Evolutionary conservation across 177 flowering plant genomes (phyloP), one percentile per base, ranked within the genome.

Genomic region (Vitis hybrid): DNA sequence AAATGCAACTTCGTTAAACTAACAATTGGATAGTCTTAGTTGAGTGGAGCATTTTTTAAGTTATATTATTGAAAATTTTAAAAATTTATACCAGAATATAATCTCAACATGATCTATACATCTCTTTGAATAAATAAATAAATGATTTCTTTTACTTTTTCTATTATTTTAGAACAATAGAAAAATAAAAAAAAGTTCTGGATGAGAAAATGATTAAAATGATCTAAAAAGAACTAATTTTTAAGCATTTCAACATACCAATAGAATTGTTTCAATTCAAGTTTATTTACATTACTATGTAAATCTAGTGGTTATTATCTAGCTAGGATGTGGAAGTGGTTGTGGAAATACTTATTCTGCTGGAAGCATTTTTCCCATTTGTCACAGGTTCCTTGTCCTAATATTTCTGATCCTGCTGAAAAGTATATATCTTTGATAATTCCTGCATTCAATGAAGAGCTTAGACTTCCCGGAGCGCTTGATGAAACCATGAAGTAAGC

Each of bases 391-490:
- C 82, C 83, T 49, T 91, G 92, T 72, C 94, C 99, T 21, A 77
- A 78, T 63, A 80, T 91, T 48, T 76, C 49, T 72, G 94, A 93
- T 82, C 97, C 98, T 35, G 91, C 99, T 0, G 93, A 91, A 67
- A 95, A 89, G 81, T 95, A 89, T 71, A 74, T 95, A 32, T 91
- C 98, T 64, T 77, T 95, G 80, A 84, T 95, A 52, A 68, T 95
- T 76, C 99, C 99, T 55, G 98, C 97, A 24, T 95, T 66, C 79
- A 95, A 95, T 80, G 99, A 93, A 79, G 98, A 95, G 80, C 78
- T 80, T 65, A 82, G 99, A 70, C 96, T 95, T 78, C 93, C 93
- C 32, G 89, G 82, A 75, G 93, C 96, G 52, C 90, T 95, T 64
- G 87, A 83, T 56, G 99, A 93, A 83, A 84, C 93, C 46, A 77